Evolutionary conservation across 345 rosid genomes (phyloP), one percentile per base, ranked within the genome.

Genomic region (Rhodamnia rubescens): DNA sequence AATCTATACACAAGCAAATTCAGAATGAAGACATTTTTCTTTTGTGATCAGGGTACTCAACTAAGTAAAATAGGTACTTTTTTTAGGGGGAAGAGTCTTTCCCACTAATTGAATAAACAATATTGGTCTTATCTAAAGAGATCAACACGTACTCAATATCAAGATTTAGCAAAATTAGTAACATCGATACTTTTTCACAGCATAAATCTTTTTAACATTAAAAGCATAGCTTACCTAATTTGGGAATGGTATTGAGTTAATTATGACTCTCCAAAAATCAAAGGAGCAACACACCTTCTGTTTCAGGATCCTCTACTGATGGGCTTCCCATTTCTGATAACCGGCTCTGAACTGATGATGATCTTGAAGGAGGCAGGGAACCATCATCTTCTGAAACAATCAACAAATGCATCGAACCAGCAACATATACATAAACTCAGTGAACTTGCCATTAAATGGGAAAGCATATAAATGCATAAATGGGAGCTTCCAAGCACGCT

Each of bases 351-450:
- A 91, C 82, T 53, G 96, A 94, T 75, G 95, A 87, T 75, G 91
- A 64, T 89, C 93, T 91, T 61, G 93, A 89, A 51, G 91, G 92
- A 84, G 91, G 88, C 86, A 82, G 86, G 42, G 88, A 40, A 36
- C 86, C 55, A 85, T 93, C 95, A 85, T 97, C 96, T 82, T 95
- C 98, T 95, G 91, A 85, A 87, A 87, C 27, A 44, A 75, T 55
- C 81, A 4, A 83, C 47, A 86, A 69, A 36, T 55, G 51, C 83
- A 50, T 42, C 13, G 20, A 57, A 32, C 40, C 32, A 18, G 15
- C 55, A 69, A 18, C 78, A 69, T 18, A 69, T 36, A 20, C 4
- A 5, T 40, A 36, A 69, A 36, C 78, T 69, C 47, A 69, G 21
- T 69, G 44, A 26, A 40, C 78, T 18, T 11, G 7, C 9, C 18